Evolutionary conservation across 805 yeast genomes (phyloP), one percentile per base, ranked within the genome.

Genomic region (Metschnikowia rubicola): DNA sequence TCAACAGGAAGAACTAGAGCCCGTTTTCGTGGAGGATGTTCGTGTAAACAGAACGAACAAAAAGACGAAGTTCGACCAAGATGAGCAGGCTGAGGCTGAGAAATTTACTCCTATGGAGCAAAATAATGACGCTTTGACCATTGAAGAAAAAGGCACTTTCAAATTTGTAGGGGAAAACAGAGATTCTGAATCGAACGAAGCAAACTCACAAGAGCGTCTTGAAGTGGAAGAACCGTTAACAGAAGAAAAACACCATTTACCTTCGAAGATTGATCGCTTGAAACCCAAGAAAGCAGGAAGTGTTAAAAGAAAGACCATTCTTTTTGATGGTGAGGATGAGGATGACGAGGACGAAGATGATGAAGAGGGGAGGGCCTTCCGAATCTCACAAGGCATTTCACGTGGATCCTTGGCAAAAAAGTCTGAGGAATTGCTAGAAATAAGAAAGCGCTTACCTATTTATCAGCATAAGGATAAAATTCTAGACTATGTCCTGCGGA

Each of bases 361-460:
- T 9, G 63, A 58, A 5, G 48, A 45, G 21, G 48, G 40, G 13
- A 30, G 38, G 12, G 48, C 44, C n/a, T 45, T 40, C 28, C 40
- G 41, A 10, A 40, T 45, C 30, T 36, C 48, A 2, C 44, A 45
- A 32, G 36, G 13, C 28, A 35, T 32, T 4, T 36, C 48, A 11
- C 36, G 41, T 10, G 43, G 38, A 5, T 30, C 48, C 17, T 36
- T 45, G 31, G 63, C 65, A 39, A 62, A 62, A 60, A 81, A 54
- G 48, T 74, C 82, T 0, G 51, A 50, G 4, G 66, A 69, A 15
- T 67, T 88, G 12, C 67, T 82, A 4, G 67, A 73, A 36, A 64
- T 75, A 1, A 70, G 96, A 50, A 63, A 77, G 54, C 70, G 75
- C 0, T 73, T 91, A 37, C 97, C 97, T 0, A 88, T 91, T 28